Conservation (phyloP, 106 monocot genomes). For the Iris macrosiphon region DNA sequence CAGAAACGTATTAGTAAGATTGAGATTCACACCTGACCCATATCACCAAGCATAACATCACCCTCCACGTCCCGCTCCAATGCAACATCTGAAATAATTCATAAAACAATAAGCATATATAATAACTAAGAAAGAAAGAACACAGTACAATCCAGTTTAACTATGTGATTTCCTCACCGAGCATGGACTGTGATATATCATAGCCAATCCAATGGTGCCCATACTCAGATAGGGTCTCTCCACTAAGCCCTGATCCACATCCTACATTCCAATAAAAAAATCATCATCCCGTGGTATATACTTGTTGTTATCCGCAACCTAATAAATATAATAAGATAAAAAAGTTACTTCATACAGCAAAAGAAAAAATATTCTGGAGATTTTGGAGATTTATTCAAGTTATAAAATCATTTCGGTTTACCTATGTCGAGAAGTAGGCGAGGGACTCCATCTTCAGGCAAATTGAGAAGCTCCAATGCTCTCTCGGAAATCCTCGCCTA, state of each 20-base stretch:
- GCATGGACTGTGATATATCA: constrained; percentile 66
- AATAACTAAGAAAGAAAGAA: neutral
- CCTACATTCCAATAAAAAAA: too few relatives aligned
- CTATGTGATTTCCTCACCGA: constrained; percentile 26
- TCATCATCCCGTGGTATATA: too few relatives aligned
- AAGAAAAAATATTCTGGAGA: too few relatives aligned
- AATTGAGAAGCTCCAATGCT: constrained; percentile 62
- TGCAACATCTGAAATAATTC: constrained; percentile 53
- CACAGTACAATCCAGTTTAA: neutral
- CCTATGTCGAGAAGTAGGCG: constrained; percentile 84
- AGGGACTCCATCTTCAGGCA: constrained; percentile 72
- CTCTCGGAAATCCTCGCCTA: constrained; percentile 85
- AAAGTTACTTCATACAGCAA: too few relatives aligned
- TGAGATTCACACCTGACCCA: constrained; percentile 68
- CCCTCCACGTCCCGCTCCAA: constrained; percentile 79
- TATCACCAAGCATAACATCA: constrained; percentile 73
- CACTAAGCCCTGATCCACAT: constrained; percentile 93
- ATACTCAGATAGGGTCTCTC: constrained; percentile 75
- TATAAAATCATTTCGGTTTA: too few relatives aligned
- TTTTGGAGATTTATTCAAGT: too few relatives aligned
- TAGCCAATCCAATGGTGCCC: constrained; percentile 86
- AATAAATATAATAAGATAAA: too few relatives aligned
- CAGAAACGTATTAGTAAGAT: neutral
- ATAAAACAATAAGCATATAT: neutral
- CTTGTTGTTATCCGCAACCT: too few relatives aligned